Conservation (phyloP, 169 alveolate genomes). For the Toxoplasma gondii region DNA sequence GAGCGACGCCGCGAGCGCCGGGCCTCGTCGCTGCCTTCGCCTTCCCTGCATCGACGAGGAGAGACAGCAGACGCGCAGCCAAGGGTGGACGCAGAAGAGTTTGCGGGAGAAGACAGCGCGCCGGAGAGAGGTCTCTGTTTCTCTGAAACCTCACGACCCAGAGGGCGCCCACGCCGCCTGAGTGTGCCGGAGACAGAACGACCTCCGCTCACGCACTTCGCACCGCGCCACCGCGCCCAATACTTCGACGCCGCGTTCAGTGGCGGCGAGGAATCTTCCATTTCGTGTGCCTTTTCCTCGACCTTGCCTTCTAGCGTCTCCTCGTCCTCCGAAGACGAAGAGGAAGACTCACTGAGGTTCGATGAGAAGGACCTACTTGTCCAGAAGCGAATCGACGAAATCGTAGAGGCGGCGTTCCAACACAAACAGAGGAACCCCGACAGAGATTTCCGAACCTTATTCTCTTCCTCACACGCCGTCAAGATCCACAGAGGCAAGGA, state of each 20-base stretch:
- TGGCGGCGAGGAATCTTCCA: not conserved
- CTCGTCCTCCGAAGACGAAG: slow-evolving; percentile 2
- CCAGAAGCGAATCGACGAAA: slow-evolving; percentile 14
- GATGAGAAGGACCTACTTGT: not conserved
- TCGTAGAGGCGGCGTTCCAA: not conserved
- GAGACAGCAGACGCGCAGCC: not conserved
- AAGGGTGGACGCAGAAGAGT: not conserved
- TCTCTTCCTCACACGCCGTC: not conserved
- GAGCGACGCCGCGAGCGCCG: not conserved
- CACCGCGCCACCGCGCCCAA: not conserved
- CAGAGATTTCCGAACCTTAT: not conserved
- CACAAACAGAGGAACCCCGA: slow-evolving; percentile 1
- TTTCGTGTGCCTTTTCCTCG: not conserved
- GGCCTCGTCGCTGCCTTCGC: not conserved
- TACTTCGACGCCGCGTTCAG: not conserved
- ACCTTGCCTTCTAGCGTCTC: not conserved
- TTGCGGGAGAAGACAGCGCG: not conserved
- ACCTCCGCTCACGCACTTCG: not conserved
- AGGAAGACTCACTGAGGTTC: not conserved
- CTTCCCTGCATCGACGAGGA: not conserved
- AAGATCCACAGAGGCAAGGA: not conserved
- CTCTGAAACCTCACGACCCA: not conserved
- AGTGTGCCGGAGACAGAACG: not conserved
- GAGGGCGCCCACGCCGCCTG: not conserved
- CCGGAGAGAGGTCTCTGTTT: not conserved